These are phyloP conservation scores for Scedosporium minutisporum DNA, from an alignment of 2,329 filamentous ascomycete species.

Conservation along the genomic window DNA sequence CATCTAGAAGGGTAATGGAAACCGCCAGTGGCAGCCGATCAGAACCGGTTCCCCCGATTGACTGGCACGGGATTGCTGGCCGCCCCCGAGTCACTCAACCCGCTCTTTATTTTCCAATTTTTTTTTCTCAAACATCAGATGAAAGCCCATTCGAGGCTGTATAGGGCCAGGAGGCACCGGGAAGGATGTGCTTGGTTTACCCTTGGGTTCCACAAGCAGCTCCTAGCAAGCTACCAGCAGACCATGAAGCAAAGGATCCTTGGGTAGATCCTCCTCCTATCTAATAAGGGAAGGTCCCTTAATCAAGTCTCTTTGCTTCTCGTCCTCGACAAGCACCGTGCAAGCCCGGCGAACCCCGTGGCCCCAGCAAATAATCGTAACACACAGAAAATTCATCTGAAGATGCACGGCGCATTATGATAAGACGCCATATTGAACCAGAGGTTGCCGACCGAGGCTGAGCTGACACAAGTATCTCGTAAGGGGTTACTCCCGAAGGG, in stretches of 20 bases:
- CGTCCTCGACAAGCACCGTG: not conserved
- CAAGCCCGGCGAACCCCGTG: not conserved
- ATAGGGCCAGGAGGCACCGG: not conserved
- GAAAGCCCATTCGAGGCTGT: not conserved
- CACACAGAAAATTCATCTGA: not conserved
- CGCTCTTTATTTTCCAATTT: not conserved
- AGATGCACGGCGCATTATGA: no score
- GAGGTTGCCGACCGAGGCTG: not conserved
- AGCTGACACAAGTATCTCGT: not conserved
- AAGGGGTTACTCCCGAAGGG: not conserved
- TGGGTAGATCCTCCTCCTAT: not conserved
- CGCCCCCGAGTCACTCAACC: not conserved
- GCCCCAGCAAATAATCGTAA: not conserved
- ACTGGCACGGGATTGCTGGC: not conserved
- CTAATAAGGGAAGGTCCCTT: not conserved
- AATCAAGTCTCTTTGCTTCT: not conserved
- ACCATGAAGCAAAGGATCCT: not conserved
- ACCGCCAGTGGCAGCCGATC: slow-evolving; percentile 4
- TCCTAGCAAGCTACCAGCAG: not conserved
- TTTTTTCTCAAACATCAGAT: slow-evolving; percentile 3
- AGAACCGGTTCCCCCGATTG: slow-evolving; percentile 5
- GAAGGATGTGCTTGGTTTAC: not conserved
- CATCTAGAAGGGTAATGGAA: slow-evolving; percentile 5
- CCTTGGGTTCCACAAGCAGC: not conserved
- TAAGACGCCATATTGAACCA: no score